Evolutionary conservation across 1,284 basidiomycete species (phyloP).

Genomic region (Apiotrichum laibachii): DNA sequence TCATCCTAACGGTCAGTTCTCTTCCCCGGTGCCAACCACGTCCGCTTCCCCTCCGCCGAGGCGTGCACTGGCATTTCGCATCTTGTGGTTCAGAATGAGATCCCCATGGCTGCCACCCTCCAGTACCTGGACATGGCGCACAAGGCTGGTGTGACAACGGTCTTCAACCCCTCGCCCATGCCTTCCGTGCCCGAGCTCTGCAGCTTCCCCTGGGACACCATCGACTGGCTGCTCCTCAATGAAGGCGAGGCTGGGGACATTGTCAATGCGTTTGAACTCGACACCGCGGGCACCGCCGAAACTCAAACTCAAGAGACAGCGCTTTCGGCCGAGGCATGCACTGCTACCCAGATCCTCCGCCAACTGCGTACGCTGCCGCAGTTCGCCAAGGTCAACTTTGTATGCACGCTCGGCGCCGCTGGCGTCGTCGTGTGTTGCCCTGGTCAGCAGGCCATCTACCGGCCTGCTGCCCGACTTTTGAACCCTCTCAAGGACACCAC

Average conservation of each 20-base stretch:
- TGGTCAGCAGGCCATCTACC: not conserved
- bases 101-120: slow-evolving; percentile 54
- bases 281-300: slow-evolving; percentile 8
- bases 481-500: slow-evolving; percentile 46
- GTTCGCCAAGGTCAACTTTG: slow-evolving; percentile 1
- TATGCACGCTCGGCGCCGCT: slow-evolving; percentile 13
- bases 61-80: slow-evolving; percentile 43
- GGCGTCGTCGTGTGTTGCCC: slow-evolving; percentile 41
- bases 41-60: slow-evolving; percentile 18
- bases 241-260: slow-evolving; percentile 54
- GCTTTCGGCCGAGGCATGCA: not conserved
- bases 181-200: slow-evolving; percentile 48
- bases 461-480: slow-evolving; percentile 35
- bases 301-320: slow-evolving; percentile 10
- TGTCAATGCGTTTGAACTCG: not conserved
- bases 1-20: slow-evolving; percentile 40
- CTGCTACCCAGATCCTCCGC: slow-evolving; percentile 9
- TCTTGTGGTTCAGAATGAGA: slow-evolving; percentile 60
- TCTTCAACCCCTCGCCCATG: slow-evolving; percentile 62
- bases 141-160: slow-evolving; percentile 34
- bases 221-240: slow-evolving; percentile 58
- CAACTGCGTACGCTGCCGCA: slow-evolving; percentile 2
- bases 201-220: slow-evolving; percentile 52
- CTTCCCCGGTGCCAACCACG: slow-evolving; percentile 49
- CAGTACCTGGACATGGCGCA: slow-evolving; percentile 48